Conservation (phyloP, 352 stramenopile genomes). For the Phytophthora palmivora region DNA sequence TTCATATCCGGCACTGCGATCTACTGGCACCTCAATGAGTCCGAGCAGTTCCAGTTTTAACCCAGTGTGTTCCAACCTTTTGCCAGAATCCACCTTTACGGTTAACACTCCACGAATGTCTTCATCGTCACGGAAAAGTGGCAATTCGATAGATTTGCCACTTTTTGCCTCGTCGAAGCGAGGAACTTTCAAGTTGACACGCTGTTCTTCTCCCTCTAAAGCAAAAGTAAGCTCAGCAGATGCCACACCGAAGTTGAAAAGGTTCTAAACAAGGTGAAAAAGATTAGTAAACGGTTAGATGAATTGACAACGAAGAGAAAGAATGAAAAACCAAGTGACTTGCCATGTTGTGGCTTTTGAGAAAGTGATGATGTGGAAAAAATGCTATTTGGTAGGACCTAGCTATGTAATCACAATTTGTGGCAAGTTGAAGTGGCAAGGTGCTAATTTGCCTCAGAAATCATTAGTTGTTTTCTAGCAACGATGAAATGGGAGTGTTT, state of each 20-base stretch:
- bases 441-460: too few relatives aligned
- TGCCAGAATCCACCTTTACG: conserved; percentile 84
- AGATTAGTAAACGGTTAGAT: neutral
- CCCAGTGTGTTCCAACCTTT: conserved; percentile 96
- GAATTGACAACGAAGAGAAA: neutral
- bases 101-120: conserved; percentile 69
- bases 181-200: conserved; percentile 26
- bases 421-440: too few relatives aligned
- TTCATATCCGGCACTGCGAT: conserved; percentile 88
- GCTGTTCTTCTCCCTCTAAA: conserved; percentile 42
- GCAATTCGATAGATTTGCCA: conserved; percentile 46
- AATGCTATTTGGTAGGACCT: neutral
- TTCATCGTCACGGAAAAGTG: conserved; percentile 64
- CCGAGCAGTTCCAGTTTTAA: conserved; percentile 97
- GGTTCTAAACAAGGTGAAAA: conserved; percentile 41
- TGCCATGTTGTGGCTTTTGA: conserved; percentile 1
- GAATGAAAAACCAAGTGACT: conserved; percentile 1
- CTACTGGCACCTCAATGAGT: conserved; percentile 91
- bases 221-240: conserved; percentile 48
- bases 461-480: too few relatives aligned
- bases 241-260: conserved; percentile 61
- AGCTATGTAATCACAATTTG: neutral
- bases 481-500: conserved; percentile 46
- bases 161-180: conserved; percentile 32
- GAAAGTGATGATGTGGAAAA: neutral